Evolutionary conservation across 495 filamentous ascomycete species (phyloP).

Genomic region (Aspergillus haitiensis): DNA sequence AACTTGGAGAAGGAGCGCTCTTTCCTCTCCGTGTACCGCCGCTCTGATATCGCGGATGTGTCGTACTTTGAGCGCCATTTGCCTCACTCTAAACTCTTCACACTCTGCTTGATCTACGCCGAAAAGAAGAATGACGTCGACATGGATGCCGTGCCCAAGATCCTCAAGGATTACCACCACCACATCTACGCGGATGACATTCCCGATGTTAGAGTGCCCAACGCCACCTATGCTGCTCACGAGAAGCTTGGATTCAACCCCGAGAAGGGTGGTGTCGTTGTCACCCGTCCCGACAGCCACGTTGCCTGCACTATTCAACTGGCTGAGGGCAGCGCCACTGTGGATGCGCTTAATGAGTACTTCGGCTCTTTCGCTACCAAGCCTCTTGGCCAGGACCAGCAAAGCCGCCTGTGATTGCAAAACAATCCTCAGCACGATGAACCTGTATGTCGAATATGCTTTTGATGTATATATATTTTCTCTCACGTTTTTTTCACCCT

Average conservation of each 20-base stretch:
- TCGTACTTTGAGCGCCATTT: conserved; percentile 79
- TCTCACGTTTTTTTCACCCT: conserved; percentile 27
- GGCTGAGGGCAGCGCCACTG: conserved; percentile 72
- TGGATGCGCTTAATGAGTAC: conserved; percentile 80
- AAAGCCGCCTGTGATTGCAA: conserved; percentile 41
- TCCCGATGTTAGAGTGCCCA: conserved; percentile 67
- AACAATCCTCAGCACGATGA: neutral
- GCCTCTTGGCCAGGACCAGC: conserved; percentile 41
- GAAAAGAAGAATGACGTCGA: conserved; percentile 62
- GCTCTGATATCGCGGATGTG: conserved; percentile 60
- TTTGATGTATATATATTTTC: conserved; percentile 26
- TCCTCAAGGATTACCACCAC: conserved; percentile 72
- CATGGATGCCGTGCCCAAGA: conserved; percentile 62
- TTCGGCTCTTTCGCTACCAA: conserved; percentile 66
- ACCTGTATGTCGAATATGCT: conserved; percentile 8
- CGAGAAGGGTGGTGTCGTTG: conserved; percentile 72
- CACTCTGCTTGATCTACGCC: conserved; percentile 71
- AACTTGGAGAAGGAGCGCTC: conserved; percentile 63
- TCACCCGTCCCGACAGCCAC: conserved; percentile 85
- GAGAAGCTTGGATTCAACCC: conserved; percentile 80
- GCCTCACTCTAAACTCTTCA: conserved; percentile 80
- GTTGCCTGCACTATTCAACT: conserved; percentile 72
- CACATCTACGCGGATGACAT: conserved; percentile 87
- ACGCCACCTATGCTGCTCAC: conserved; percentile 72
- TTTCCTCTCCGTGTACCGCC: conserved; percentile 66